Evolutionary conservation across 179 eudicot genomes (phyloP), one percentile per base, ranked within the genome.

Genomic region (Drosera spatulata): DNA sequence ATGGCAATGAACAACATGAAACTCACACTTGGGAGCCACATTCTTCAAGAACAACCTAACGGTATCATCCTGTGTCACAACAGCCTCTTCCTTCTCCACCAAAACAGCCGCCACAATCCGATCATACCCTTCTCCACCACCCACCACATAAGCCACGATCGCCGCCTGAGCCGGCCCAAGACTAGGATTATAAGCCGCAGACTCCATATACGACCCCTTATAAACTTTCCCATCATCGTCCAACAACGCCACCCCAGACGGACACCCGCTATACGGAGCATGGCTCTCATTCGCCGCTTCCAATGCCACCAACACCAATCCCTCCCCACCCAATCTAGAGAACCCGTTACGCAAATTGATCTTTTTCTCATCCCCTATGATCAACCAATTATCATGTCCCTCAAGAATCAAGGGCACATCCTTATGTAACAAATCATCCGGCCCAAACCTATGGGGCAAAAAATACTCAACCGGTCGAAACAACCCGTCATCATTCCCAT

Each of bases 161-260:
- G 91, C 91, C 55, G 96, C 85, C 70, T 91, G 98, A 0, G 77
- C 83, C 7, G 96, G 95, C 39, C 82, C 79, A 41, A 91, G 55
- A 22, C 96, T 91, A 2, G 96, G 98, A 53, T 88, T 91, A 64
- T 77, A 80, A 0, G 98, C 96, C 0, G 98, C 98, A 8, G 98
- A 91, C 59, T 91, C 98, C 71, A 70, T 73, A 49, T 91, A 91
- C 3, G 84, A 83, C 5, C 98, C 96, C 10, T 49, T 80, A 15
- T 71, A 87, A 7, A 90, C 48, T 14, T 55, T 66, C 6, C 95
- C 97, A 33, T 76, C 68, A 3, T 42, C 51, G 58, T 90, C 97
- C 75, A 81, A 61, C 67, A 91, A 53, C 0, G 96, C 85, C 15
- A 83, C 76, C 44, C 96, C 97, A 10, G 97, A 88, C 2, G 91